Evolutionary conservation across 176 grass and related monocot genomes (phyloP).

Genomic region (Urochloa ruziziensis): DNA sequence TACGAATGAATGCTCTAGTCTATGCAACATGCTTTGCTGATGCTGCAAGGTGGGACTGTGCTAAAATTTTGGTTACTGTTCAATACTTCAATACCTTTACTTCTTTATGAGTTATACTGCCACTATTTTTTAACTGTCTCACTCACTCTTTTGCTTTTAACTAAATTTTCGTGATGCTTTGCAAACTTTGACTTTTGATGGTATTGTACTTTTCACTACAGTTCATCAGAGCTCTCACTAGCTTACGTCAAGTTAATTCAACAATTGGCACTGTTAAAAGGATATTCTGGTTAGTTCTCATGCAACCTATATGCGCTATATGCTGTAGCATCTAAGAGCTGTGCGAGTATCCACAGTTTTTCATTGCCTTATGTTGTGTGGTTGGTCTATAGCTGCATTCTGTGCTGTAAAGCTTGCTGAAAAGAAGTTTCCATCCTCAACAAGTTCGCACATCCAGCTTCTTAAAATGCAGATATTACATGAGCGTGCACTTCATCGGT

Average conservation of each 20-base stretch:
- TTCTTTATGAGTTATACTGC: conserved; percentile 3
- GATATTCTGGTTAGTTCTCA: conserved; percentile 68
- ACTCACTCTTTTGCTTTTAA: neutral
- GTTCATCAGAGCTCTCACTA: conserved; percentile 76
- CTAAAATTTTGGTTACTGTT: neutral
- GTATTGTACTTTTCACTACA: conserved; percentile 41
- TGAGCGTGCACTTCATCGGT: conserved; percentile 86
- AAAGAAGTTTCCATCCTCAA: conserved; percentile 66
- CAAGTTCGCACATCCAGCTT: conserved; percentile 66
- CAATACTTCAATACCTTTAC: conserved; percentile 1
- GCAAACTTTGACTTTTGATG: conserved; percentile 19
- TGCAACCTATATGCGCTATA: too few species aligned
- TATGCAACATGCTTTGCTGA: conserved; percentile 94
- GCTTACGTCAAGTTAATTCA: conserved; percentile 87
- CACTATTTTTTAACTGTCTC: neutral
- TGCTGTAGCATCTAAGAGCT: neutral
- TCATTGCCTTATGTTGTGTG: neutral
- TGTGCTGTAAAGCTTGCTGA: conserved; percentile 79
- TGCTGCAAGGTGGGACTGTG: conserved; percentile 73
- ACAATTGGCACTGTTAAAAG: conserved; percentile 78
- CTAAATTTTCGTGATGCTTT: conserved; percentile 2
- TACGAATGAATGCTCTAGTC: conserved; percentile 78
- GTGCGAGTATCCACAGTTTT: neutral
- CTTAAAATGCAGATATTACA: conserved; percentile 93
- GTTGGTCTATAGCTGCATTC: conserved; percentile 65